phyloP scores from a whole-genome alignment of 2,329 filamentous ascomycete genomes.

The Pestalotiopsis sp. region DNA sequence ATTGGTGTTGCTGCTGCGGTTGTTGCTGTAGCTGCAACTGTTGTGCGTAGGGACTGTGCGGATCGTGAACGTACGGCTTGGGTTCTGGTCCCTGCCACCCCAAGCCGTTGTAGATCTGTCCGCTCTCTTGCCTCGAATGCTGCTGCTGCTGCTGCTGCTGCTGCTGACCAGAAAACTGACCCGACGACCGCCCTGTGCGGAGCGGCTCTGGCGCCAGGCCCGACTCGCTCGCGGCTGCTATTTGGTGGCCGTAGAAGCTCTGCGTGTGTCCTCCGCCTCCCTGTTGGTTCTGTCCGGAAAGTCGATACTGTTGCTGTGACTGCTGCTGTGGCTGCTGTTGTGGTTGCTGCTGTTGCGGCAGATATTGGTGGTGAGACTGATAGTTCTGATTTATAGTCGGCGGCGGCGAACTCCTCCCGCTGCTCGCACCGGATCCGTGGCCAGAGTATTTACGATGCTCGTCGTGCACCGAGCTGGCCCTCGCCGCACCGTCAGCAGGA shows the following conservation, averaged over 20 bases:
- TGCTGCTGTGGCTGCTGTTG: neutral
- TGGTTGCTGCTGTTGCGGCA: neutral
- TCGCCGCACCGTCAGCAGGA: neutral
- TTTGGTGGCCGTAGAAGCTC: slow-evolving; percentile 7
- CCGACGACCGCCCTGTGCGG: slow-evolving; percentile 3
- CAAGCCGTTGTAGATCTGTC: neutral
- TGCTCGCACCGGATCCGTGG: neutral
- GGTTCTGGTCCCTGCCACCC: neutral
- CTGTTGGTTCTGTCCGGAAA: neutral
- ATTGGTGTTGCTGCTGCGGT: neutral
- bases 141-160: neutral
- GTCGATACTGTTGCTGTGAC: neutral
- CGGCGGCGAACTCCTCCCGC: neutral
- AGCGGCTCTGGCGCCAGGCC: slow-evolving; percentile 9
- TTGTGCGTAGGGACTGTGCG: neutral
- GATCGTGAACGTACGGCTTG: slow-evolving; percentile 10
- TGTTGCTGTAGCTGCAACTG: neutral
- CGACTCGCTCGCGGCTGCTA: slow-evolving; percentile 15
- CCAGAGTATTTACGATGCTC: neutral
- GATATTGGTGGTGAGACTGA: neutral
- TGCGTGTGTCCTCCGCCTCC: neutral
- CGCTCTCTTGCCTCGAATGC: neutral
- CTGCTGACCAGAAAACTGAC: neutral
- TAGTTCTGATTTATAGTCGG: neutral
- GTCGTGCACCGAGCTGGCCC: slow-evolving; percentile 7